phyloP scores from a whole-genome alignment of 805 yeast genomes.

The Yarrowia divulgata region DNA sequence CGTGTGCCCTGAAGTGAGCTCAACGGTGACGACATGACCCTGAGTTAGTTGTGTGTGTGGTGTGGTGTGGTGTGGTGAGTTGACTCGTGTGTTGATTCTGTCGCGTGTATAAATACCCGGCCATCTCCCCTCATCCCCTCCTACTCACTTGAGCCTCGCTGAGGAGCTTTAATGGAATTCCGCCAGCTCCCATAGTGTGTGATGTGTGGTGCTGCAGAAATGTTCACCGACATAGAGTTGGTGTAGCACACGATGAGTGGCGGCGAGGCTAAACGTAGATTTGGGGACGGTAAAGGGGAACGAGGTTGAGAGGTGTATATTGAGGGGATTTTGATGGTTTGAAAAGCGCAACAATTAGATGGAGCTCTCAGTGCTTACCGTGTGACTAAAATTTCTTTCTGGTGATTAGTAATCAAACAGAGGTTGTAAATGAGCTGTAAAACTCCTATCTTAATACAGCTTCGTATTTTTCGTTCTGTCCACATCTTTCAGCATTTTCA shows the following conservation, averaged over 20 bases:
- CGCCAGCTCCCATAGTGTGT: constrained; percentile 61
- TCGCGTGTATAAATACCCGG: background rate
- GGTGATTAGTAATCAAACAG: no score
- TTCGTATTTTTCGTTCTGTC: no score
- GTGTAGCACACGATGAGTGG: constrained; percentile 23
- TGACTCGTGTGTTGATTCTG: no score
- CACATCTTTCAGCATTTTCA: no score
- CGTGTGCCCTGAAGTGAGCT: constrained; percentile 81
- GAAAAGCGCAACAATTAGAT: no score
- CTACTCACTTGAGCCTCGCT: constrained; percentile 73
- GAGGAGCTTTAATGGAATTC: constrained; percentile 84
- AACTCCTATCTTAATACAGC: no score
- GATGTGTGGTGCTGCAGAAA: constrained; percentile 39
- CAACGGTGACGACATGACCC: constrained; percentile 86
- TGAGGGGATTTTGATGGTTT: no score
- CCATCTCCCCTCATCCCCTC: background rate
- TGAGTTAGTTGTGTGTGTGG: constrained; percentile 46
- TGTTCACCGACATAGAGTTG: constrained; percentile 33
- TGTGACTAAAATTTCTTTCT: no score
- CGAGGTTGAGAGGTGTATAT: no score
- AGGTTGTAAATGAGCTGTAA: no score
- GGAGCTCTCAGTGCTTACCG: no score
- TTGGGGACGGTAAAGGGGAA: no score
- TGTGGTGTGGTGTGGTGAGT: background rate
- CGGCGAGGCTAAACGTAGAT: background rate